These are phyloP conservation scores for Xeromyces bisporus DNA, from an alignment of 495 filamentous ascomycete genomes.

Conservation along the genomic window DNA sequence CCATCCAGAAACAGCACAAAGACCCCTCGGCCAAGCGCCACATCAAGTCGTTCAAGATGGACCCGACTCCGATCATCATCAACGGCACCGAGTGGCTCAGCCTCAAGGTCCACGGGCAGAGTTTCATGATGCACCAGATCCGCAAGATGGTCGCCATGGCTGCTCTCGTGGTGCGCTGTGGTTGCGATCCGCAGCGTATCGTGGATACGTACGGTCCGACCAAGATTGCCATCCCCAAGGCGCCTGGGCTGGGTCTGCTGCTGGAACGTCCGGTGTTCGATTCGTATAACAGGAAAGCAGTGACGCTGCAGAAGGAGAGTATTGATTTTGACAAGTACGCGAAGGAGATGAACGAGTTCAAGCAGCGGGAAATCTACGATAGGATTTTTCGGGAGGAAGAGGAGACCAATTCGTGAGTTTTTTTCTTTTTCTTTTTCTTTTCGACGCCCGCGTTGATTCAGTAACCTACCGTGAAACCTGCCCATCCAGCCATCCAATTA, in stretches of 20 bases:
- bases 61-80: constrained; percentile 58
- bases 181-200: constrained; percentile 48
- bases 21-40: constrained; percentile 73
- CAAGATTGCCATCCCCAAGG: constrained; percentile 81
- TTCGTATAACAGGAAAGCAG: constrained; percentile 51
- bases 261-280: constrained; percentile 85
- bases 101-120: constrained; percentile 89
- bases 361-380: constrained; percentile 82
- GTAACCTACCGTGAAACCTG: too few species aligned
- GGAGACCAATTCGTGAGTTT: constrained; percentile 50
- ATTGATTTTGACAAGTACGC: constrained; percentile 67
- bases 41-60: constrained; percentile 75
- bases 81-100: constrained; percentile 88
- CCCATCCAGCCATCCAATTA: too few species aligned
- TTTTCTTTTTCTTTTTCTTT: neutral
- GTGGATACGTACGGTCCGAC: constrained; percentile 45
- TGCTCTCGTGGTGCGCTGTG: constrained; percentile 65
- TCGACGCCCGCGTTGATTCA: neutral
- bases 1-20: constrained; percentile 59
- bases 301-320: constrained; percentile 37
- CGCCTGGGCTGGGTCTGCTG: constrained; percentile 70
- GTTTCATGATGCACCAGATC: constrained; percentile 99
- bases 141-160: constrained; percentile 97
- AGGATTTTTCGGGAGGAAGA: constrained; percentile 83
- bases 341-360: constrained; percentile 69